These are phyloP conservation scores for Pythium myriotylum DNA, from an alignment of 352 stramenopile species.

Conservation along the genomic window DNA sequence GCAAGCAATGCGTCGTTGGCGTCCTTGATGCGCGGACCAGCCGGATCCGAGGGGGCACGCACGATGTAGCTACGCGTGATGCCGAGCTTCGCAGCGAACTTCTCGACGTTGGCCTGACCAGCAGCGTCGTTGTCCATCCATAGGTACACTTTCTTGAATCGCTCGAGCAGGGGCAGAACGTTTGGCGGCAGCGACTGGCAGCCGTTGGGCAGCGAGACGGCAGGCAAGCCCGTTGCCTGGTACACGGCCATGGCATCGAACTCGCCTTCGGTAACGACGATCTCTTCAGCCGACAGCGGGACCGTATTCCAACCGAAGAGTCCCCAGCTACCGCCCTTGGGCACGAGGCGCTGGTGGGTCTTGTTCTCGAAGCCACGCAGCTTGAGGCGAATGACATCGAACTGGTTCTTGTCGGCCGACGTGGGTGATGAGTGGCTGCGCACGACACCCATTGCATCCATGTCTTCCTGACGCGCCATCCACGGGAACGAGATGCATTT, in stretches of 20 bases:
- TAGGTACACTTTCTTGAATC: slow-evolving; percentile 97
- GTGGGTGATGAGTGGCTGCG: slow-evolving; percentile 35
- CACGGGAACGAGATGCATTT: slow-evolving; percentile 96
- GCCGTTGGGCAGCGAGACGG: slow-evolving; percentile 97
- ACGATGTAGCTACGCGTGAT: slow-evolving; percentile 92
- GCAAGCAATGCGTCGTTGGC: slow-evolving; percentile 97
- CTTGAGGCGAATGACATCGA: slow-evolving; percentile 85
- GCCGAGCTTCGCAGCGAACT: slow-evolving; percentile 97
- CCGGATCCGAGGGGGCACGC: slow-evolving; percentile 47
- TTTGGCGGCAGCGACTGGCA: slow-evolving; percentile 94
- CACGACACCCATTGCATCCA: slow-evolving; percentile 81
- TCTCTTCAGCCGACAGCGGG: slow-evolving; percentile 71
- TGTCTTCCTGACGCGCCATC: slow-evolving; percentile 90
- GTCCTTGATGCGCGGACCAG: slow-evolving; percentile 91
- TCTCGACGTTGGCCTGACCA: slow-evolving; percentile 94
- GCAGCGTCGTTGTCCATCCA: slow-evolving; percentile 99
- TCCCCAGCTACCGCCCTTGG: slow-evolving; percentile 95
- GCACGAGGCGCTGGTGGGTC: slow-evolving; percentile 82
- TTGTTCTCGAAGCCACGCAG: slow-evolving; percentile 87
- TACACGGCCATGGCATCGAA: slow-evolving; percentile 98
- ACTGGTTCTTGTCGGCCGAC: slow-evolving; percentile 71
- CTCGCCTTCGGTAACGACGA: slow-evolving; percentile 98
- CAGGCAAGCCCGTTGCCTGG: slow-evolving; percentile 92
- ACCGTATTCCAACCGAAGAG: slow-evolving; percentile 99
- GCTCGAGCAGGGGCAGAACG: slow-evolving; percentile 95